Evolutionary conservation across 345 rosid genomes (phyloP).

Genomic region (Arabidopsis thaliana): DNA sequence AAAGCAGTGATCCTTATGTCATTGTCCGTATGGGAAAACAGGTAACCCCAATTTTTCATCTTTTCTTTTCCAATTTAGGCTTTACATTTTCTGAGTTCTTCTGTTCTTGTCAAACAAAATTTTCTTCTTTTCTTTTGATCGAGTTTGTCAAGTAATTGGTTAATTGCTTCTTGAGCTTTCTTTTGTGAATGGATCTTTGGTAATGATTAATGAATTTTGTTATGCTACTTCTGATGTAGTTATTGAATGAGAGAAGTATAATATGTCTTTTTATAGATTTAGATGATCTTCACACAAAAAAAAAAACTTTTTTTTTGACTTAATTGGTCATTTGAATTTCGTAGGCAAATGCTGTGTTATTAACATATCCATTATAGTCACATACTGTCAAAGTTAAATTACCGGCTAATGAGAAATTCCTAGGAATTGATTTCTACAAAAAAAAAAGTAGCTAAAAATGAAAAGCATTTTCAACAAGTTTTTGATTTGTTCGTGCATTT

Average conservation of each 20-base stretch:
- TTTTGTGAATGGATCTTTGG: not conserved
- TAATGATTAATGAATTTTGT: slow-evolving; percentile 20
- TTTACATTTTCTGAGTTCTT: not conserved
- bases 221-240: not conserved
- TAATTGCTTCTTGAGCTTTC: no score
- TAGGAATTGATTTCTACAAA: not conserved
- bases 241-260: not conserved
- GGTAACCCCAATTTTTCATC: slow-evolving; percentile 42
- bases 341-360: not conserved
- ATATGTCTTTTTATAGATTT: not conserved
- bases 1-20: slow-evolving; percentile 85
- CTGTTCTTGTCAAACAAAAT: no score
- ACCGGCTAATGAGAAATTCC: not conserved
- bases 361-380: not conserved
- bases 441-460: no score
- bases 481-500: not conserved
- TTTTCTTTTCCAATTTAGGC: not conserved
- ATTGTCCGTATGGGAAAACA: slow-evolving; percentile 78
- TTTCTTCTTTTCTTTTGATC: not conserved
- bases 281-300: not conserved
- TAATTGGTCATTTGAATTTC: not conserved
- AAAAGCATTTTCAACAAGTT: not conserved
- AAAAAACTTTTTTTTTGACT: not conserved
- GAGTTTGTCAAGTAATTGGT: no score
- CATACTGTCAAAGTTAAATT: not conserved